A percentile compares a stretch with the other conserved stretches of the same genome.
phyloP scores from a whole-genome alignment of 2,329 filamentous ascomycete genomes.

The Diaporthe longicolla region DNA sequence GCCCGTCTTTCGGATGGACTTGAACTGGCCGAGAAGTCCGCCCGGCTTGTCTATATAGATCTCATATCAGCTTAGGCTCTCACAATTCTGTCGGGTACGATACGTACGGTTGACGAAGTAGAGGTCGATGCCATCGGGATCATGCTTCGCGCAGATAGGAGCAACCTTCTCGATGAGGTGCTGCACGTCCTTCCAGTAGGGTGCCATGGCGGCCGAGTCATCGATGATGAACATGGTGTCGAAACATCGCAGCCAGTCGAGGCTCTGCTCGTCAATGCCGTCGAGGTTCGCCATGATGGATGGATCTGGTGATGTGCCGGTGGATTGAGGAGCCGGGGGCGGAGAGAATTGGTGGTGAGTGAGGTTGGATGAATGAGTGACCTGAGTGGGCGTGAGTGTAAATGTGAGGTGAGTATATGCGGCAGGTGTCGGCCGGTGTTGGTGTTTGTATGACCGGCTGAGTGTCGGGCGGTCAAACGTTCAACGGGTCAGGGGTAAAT shows the following conservation, averaged over 20 bases:
- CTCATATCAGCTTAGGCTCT: not conserved
- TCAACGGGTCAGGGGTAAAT: slow-evolving; percentile 28
- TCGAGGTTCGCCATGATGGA: slow-evolving; percentile 36
- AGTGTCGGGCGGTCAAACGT: slow-evolving; percentile 30
- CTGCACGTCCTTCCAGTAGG: slow-evolving; percentile 34
- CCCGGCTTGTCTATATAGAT: slow-evolving; percentile 28
- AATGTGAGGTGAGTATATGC: slow-evolving; percentile 5
- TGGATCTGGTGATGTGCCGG: not conserved
- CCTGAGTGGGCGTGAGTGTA: not conserved
- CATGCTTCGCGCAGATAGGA: slow-evolving; percentile 34
- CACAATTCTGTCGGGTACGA: not conserved
- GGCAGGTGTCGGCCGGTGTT: not conserved
- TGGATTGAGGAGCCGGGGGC: not conserved
- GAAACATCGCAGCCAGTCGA: slow-evolving; percentile 38
- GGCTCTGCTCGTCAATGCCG: slow-evolving; percentile 35
- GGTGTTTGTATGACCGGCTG: slow-evolving; percentile 23
- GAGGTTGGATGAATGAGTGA: slow-evolving; percentile 19
- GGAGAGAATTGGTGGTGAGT: not conserved
- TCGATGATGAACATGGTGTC: slow-evolving; percentile 37
- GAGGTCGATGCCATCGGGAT: slow-evolving; percentile 35
- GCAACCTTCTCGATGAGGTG: slow-evolving; percentile 35
- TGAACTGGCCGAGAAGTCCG: slow-evolving; percentile 36
- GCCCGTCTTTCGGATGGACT: slow-evolving; percentile 43
- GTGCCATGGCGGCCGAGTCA: slow-evolving; percentile 35
- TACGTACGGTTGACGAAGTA: slow-evolving; percentile 36